Evolutionary conservation across 2,329 filamentous ascomycete genomes (phyloP), one percentile per base, ranked within the genome.

Genomic region (Botrytis byssoidea): DNA sequence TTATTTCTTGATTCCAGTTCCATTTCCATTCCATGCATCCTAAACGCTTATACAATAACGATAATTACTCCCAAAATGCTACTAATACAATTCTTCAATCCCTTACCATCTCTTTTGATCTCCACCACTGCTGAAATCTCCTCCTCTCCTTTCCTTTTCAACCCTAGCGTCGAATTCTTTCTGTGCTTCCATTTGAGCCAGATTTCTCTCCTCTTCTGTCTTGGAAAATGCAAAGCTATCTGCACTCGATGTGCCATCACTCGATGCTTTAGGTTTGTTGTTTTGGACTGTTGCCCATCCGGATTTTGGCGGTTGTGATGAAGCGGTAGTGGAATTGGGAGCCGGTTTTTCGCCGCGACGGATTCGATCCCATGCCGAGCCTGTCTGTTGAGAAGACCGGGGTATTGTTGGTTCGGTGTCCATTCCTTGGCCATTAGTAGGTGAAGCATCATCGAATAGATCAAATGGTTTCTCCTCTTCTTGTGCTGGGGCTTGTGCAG

Each of bases 361-460:
- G 70, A 82, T 64, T 64, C 79, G 77, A 1, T 82, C 81, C 81
- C 81, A 82, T n/a, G 78, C 77, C 55, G 80, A 82, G 42, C 60
- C 63, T 8, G 35, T 72, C 2, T 48, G 25, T 68, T 12, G 20
- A 7, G 71, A 35, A 14, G 51, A 40, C 46, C 40, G 66, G 25
- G 71, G 44, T 74, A 65, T 40, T 64, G 68, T 70, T 73, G 73
- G 18, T 37, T 46, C 14, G 73, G 73, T 74, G 61, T 67, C 46
- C 32, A 78, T 73, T 4, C 75, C 77, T 46, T 76, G 76, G 29
- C 76, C 77, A 29, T 75, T 75, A 2, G 79, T 79, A n/a, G 79
- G 78, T 37, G 80, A 81, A 29, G 77, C 78, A 73, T 81, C 77
- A 73, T 79, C 78, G 40, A 78, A 81, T n/a, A 75, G 42, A 69